Evolutionary conservation across 805 yeast species (phyloP).

Genomic region (Cyberlindnera saturnus): DNA sequence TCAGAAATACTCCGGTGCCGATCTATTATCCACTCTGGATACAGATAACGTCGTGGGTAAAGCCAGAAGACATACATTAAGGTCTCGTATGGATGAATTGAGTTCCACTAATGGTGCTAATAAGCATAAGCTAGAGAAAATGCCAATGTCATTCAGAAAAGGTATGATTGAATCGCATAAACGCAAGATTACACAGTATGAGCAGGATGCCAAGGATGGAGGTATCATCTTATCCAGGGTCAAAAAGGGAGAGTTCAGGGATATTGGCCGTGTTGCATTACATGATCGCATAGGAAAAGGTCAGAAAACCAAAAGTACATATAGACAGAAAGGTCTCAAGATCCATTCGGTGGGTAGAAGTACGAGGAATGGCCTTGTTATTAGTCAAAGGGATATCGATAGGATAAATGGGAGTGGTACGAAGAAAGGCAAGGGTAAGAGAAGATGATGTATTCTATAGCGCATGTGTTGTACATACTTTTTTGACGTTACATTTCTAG

Average conservation of each 20-base stretch:
- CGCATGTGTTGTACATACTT: neutral
- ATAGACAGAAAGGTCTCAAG: conserved; percentile 72
- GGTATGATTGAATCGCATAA: conserved; percentile 66
- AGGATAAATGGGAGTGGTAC: conserved; percentile 28
- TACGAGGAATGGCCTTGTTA: conserved; percentile 72
- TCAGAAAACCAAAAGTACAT: conserved; percentile 40
- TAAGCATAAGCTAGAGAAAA: conserved; percentile 49
- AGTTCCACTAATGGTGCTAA: conserved; percentile 37
- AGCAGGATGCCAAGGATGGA: conserved; percentile 78
- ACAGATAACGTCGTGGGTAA: conserved; percentile 59
- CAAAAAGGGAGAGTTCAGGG: conserved; percentile 60
- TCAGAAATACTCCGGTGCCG: conserved; percentile 45
- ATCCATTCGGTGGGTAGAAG: conserved; percentile 70
- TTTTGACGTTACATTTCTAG: too few relatives aligned
- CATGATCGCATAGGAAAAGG: conserved; percentile 39
- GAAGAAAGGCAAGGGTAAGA: conserved; percentile 1
- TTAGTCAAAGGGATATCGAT: conserved; percentile 63
- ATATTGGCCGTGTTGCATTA: conserved; percentile 38
- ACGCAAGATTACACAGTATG: conserved; percentile 48
- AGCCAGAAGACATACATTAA: conserved; percentile 58
- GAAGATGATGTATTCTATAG: neutral
- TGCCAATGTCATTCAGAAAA: conserved; percentile 85
- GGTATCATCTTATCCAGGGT: conserved; percentile 81
- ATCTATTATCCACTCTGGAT: conserved; percentile 42
- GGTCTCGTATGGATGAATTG: conserved; percentile 46